These are phyloP conservation scores for Colletotrichum sp. DNA, from an alignment of 2,329 filamentous ascomycete genomes.

Conservation along the genomic window DNA sequence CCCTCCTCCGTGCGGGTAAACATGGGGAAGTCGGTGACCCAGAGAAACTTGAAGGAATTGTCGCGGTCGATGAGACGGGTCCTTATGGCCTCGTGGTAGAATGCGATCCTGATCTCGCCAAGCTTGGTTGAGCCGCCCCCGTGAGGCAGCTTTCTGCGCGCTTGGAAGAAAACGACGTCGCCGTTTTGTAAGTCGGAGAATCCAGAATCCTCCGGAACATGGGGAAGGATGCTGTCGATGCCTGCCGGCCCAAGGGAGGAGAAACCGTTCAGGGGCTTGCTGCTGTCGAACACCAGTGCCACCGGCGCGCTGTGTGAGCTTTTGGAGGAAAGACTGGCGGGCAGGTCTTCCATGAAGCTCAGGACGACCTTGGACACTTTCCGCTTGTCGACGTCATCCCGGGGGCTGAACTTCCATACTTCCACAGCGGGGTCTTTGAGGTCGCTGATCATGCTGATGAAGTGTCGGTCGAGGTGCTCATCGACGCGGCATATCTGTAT, in stretches of 20 bases:
- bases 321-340: constrained; percentile 62
- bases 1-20: constrained; percentile 76
- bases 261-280: constrained; percentile 77
- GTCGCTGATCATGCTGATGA: constrained; percentile 77
- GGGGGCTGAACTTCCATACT: constrained; percentile 70
- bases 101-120: constrained; percentile 73
- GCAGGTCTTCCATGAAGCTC: constrained; percentile 72
- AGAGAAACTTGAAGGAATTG: constrained; percentile 71
- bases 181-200: constrained; percentile 63
- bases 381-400: constrained; percentile 50
- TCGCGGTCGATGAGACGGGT: constrained; percentile 57
- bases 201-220: constrained; percentile 24
- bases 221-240: constrained; percentile 33
- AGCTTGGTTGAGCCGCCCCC: constrained; percentile 75
- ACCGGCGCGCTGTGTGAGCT: constrained; percentile 82
- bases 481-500: constrained; percentile 70
- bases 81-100: constrained; percentile 74
- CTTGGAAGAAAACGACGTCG: constrained; percentile 83
- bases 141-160: constrained; percentile 69
- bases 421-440: constrained; percentile 75
- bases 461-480: constrained; percentile 64
- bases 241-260: constrained; percentile 67
- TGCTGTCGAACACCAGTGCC: constrained; percentile 76
- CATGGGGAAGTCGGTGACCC: constrained; percentile 91
- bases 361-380: constrained; percentile 67